Conservation (phyloP, 148 eudicot species). For the Arbutus unedo region DNA sequence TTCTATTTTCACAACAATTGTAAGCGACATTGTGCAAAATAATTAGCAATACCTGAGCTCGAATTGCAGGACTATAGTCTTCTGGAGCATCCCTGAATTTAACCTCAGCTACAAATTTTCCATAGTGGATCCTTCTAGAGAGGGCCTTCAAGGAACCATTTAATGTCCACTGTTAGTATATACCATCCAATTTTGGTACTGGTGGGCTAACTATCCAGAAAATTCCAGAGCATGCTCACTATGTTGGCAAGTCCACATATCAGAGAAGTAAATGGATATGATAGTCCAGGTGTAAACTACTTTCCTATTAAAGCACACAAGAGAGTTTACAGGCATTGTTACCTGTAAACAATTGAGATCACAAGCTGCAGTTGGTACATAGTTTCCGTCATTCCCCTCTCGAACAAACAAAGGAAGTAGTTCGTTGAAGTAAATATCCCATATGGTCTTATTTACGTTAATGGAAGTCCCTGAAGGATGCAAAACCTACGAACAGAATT, state of each 20-base stretch:
- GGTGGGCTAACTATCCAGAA: not conserved
- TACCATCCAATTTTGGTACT: not conserved
- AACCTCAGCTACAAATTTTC: conserved; percentile 85
- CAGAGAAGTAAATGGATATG: not conserved
- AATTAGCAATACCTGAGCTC: conserved; percentile 44
- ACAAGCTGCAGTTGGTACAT: conserved; percentile 50
- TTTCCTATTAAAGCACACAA: not conserved
- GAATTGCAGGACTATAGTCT: conserved; percentile 65
- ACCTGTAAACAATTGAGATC: conserved; percentile 92
- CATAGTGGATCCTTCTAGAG: conserved; percentile 85
- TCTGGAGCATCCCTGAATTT: conserved; percentile 61
- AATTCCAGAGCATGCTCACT: not conserved
- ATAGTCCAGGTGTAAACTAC: not conserved
- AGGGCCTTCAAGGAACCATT: conserved; percentile 49
- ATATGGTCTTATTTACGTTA: conserved; percentile 60
- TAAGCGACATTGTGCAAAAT: not conserved
- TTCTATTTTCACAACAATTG: too few relatives aligned
- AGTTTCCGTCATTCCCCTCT: conserved; percentile 79
- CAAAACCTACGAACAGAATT: conserved; percentile 31
- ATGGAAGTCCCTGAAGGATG: conserved; percentile 57
- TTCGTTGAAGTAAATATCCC: conserved; percentile 61
- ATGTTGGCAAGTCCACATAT: not conserved
- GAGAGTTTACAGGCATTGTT: not conserved
- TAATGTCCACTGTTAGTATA: not conserved
- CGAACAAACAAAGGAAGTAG: conserved; percentile 52